phyloP scores from a whole-genome alignment of 306 rosid genomes.

The Rubus parviflorus region DNA sequence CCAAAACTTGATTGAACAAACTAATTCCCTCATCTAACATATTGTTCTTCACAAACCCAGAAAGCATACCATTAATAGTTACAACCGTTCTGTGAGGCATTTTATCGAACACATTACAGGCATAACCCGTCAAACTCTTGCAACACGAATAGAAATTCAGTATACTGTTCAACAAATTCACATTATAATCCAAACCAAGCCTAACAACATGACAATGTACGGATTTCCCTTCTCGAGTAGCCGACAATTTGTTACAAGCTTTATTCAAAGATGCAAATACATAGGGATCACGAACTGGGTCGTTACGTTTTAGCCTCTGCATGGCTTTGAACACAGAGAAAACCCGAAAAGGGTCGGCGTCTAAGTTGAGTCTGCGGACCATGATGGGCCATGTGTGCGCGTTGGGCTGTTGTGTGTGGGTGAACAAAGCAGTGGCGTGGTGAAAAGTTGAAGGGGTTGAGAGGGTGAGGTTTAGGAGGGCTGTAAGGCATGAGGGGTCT shows the following conservation, averaged over 20 bases:
- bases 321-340: conserved; percentile 18
- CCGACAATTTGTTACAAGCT: conserved; percentile 16
- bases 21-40: conserved; percentile 11
- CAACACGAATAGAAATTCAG: conserved; percentile 15
- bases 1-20: conserved; percentile 14
- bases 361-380: conserved; percentile 22
- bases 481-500: conserved; percentile 12
- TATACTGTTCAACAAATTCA: conserved; percentile 17
- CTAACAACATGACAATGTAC: conserved; percentile 19
- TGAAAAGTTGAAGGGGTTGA: conserved; percentile 9
- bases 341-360: conserved; percentile 20
- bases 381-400: conserved; percentile 24
- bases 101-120: conserved; percentile 21
- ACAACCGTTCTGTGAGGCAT: conserved; percentile 19
- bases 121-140: conserved; percentile 4
- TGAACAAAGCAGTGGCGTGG: conserved; percentile 25
- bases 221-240: conserved; percentile 17
- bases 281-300: conserved; percentile 22
- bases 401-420: conserved; percentile 16
- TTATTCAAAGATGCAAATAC: conserved; percentile 26
- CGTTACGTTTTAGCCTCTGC: conserved; percentile 15
- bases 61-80: conserved; percentile 24
- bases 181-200: conserved; percentile 19
- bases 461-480: conserved; percentile 20
- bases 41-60: conserved; percentile 15